These are phyloP conservation scores for Aureobasidium lini DNA, from an alignment of 2,329 filamentous ascomycete genomes.

Conservation along the genomic window DNA sequence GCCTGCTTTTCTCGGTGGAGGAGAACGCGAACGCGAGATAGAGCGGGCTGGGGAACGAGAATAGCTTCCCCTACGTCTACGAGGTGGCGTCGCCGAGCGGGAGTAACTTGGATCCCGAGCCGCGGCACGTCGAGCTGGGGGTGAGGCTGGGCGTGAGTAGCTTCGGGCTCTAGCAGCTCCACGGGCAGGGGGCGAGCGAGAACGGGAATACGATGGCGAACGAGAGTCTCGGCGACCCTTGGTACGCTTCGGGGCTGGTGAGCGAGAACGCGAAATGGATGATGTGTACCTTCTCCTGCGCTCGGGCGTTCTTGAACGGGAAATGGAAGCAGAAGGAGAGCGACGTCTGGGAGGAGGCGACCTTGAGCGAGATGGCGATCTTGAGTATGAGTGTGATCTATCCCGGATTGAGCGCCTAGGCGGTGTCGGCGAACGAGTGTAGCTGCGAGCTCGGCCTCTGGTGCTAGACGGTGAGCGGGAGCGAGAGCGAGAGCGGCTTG, in stretches of 20 bases:
- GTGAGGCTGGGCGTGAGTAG: constrained; percentile 15
- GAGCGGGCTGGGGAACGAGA: not conserved
- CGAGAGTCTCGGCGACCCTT: constrained; percentile 17
- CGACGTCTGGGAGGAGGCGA: constrained; percentile 14
- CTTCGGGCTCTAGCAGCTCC: constrained; percentile 20
- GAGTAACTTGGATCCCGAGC: constrained; percentile 11
- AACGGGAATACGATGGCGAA: constrained; percentile 16
- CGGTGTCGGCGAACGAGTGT: constrained; percentile 25
- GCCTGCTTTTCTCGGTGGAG: constrained; percentile 7
- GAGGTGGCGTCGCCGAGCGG: constrained; percentile 12
- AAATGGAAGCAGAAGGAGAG: constrained; percentile 15
- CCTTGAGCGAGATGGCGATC: constrained; percentile 15
- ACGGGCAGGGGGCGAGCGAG: constrained; percentile 18
- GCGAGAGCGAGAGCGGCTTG: constrained; percentile 24
- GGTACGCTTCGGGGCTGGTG: constrained; percentile 17
- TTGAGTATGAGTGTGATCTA: constrained; percentile 11
- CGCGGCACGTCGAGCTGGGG: constrained; percentile 11
- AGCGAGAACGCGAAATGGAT: constrained; percentile 20
- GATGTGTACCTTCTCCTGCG: constrained; percentile 17
- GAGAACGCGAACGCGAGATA: not conserved
- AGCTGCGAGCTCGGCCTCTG: constrained; percentile 18
- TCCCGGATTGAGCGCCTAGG: constrained; percentile 19
- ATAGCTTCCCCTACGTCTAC: constrained; percentile 1
- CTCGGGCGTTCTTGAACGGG: constrained; percentile 24
- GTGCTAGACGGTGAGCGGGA: constrained; percentile 19